Base-by-base conservation (phyloP, 768 basidiomycete species). In the Macrocybe gigantea region DNA sequence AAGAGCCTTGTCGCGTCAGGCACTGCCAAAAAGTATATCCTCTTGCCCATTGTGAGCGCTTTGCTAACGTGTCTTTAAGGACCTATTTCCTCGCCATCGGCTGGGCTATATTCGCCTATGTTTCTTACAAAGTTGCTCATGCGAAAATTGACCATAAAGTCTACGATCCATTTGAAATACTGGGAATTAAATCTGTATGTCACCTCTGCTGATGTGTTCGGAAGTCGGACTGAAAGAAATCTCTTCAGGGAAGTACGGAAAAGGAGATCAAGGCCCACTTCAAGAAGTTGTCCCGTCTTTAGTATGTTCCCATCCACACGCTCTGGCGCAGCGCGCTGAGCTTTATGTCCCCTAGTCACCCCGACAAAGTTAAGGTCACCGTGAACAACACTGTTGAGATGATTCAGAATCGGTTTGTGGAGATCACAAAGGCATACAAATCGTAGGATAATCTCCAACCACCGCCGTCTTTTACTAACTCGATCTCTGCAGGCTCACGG, bases 401-500 rank as follows among this genome's bases (percentile, higher is more conserved):
- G 5, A 93, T 92, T 32, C 88, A 88, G 55, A 76, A 83, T 45
- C 81, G 81, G 49, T 99, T 96, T 64, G 90, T 98, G 14, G 80
- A 90, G 14, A 73, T 99, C 35, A 98, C 96, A 6, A 99, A 98
- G 64, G 96, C 96, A 3, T 99, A 99, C 71, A 99, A 99, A 73
- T 70, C 95, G 81, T 90, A 48, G 50, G 86, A 14, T 30, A 12
- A 13, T n/a, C 10, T 1, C 14, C 29, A 10, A 53, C 5, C 15
- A n/a, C 36, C 22, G 31, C 15, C 36, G 37, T 47, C 22, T 14
- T n/a, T 48, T 31, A 44, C 2, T 15, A 38, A 13, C 32, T 2
- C 22, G 12, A 4, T 10, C 32, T 4, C 40, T 33, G 33, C 55
- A 93, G 90, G 6, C 69, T 99, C 22, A 97, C 94, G 0, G 93